Evolutionary conservation across 176 grass and related monocot species (phyloP), one percentile per base, ranked within the genome.

Genomic region (Triticum urartu): DNA sequence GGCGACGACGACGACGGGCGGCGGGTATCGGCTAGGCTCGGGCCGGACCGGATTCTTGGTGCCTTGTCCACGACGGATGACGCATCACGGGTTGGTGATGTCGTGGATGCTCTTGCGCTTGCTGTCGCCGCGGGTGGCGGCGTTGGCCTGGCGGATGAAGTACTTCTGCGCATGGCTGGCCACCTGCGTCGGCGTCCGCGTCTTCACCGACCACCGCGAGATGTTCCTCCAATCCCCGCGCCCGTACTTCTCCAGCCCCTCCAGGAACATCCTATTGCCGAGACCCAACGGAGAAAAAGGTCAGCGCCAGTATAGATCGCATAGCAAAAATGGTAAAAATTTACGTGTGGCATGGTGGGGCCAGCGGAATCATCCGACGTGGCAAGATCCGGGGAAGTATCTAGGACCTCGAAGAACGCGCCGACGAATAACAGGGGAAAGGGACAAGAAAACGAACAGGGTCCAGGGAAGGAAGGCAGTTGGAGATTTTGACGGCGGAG

Each of bases 91-190:
- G 47, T 74, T 59, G 81, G 91, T 98, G 76, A 98, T 94, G 84
- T 98, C 96, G 61, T 98, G 93, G 86, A 98, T 98, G 84, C 96
- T 98, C 93, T 94, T 98, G 74, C 91, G 89, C 82, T 94, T 98
- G 42, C 36, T 75, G 80, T 98, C 96, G 39, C 68, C 88, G 60
- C 84, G 86, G 60, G 17, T 87, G 60, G 70, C 43, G 82, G 52
- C 86, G 71, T 12, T 91, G 64, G 52, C 89, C 86, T 94, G 96
- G 24, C 96, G 86, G 84, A 98, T 92, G 81, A 94, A 98, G 80
- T 91, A 98, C 75, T 98, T 98, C 81, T 98, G 96, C 0, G 96
- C 96, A 26, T 98, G 96, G 89, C 96, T 98, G 1, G 95, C 95
- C 15, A 98, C 95, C 86, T 98, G 93, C 36, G 95, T 94, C 47